Evolutionary conservation across 148 eudicot species (phyloP).

Genomic region (Persicaria tinctoria): DNA sequence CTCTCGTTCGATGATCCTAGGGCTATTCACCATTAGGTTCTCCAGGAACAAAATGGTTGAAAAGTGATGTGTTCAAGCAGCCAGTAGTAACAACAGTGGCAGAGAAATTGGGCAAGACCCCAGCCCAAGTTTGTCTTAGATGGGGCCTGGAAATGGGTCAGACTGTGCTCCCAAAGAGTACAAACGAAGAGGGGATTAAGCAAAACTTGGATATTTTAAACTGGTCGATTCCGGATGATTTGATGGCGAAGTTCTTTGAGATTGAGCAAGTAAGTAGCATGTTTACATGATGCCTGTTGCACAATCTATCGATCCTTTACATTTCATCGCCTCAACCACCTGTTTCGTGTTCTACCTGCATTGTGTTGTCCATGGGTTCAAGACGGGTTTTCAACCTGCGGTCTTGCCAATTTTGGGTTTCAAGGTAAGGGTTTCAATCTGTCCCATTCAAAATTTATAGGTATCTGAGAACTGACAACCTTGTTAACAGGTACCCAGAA

Average conservation of each 20-base stretch:
- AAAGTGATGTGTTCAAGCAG: conserved; percentile 47
- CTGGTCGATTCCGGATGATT: conserved; percentile 66
- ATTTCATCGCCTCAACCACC: too few species aligned
- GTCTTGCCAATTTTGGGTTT: too few species aligned
- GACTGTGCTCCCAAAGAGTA: conserved; percentile 73
- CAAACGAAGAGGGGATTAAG: conserved; percentile 52
- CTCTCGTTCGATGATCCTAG: conserved; percentile 19
- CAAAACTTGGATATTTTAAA: conserved; percentile 50
- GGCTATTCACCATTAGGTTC: conserved; percentile 72
- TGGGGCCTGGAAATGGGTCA: conserved; percentile 89
- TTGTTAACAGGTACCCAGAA: too few species aligned
- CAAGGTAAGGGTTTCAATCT: too few species aligned
- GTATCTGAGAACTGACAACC: too few species aligned
- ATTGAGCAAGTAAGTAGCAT: conserved; percentile 46
- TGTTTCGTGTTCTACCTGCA: too few species aligned
- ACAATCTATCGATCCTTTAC: too few species aligned
- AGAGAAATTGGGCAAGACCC: conserved; percentile 60
- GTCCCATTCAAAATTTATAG: too few species aligned
- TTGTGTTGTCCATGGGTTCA: too few species aligned
- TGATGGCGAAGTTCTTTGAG: conserved; percentile 51
- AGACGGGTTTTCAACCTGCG: too few species aligned
- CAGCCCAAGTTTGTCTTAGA: conserved; percentile 76
- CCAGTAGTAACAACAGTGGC: conserved; percentile 44
- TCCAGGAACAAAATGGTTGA: conserved; percentile 27
- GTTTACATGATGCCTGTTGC: neutral